phyloP scores from a whole-genome alignment of 345 rosid species.

The Eutrema yunnanense region DNA sequence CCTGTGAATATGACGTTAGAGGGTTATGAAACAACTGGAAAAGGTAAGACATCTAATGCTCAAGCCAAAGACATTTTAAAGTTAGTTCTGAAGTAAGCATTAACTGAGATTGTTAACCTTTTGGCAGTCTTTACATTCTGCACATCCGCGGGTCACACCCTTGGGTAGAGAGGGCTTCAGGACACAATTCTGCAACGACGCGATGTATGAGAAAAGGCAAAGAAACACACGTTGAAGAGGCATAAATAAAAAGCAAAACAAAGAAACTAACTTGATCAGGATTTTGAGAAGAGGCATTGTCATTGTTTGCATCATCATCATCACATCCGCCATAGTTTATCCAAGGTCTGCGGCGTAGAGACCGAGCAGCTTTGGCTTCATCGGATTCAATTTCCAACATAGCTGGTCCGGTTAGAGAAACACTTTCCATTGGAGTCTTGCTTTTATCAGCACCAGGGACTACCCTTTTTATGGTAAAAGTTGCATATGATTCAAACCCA shows the following conservation, averaged over 20 bases:
- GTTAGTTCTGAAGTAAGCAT: not conserved
- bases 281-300: constrained; percentile 43
- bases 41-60: not conserved
- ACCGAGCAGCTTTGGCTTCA: constrained; percentile 38
- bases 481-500: constrained; percentile 86
- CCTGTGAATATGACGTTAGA: constrained; percentile 42
- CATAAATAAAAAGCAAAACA: not conserved
- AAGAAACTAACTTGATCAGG: constrained; percentile 46
- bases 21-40: constrained; percentile 10
- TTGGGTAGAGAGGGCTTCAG: constrained; percentile 53
- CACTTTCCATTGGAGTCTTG: constrained; percentile 29
- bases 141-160: constrained; percentile 80
- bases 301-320: constrained; percentile 35
- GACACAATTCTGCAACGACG: constrained; percentile 43
- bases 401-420: constrained; percentile 39
- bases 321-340: constrained; percentile 44
- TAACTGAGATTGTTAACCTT: constrained; percentile 49
- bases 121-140: constrained; percentile 72
- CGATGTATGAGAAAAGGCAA: constrained; percentile 6
- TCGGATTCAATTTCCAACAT: constrained; percentile 43
- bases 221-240: constrained; percentile 8
- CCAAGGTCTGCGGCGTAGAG: constrained; percentile 60
- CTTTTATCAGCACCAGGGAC: constrained; percentile 34
- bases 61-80: not conserved
- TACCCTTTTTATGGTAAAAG: constrained; percentile 52